phyloP scores from a whole-genome alignment of 345 rosid species.

The Fremontodendron californicum region DNA sequence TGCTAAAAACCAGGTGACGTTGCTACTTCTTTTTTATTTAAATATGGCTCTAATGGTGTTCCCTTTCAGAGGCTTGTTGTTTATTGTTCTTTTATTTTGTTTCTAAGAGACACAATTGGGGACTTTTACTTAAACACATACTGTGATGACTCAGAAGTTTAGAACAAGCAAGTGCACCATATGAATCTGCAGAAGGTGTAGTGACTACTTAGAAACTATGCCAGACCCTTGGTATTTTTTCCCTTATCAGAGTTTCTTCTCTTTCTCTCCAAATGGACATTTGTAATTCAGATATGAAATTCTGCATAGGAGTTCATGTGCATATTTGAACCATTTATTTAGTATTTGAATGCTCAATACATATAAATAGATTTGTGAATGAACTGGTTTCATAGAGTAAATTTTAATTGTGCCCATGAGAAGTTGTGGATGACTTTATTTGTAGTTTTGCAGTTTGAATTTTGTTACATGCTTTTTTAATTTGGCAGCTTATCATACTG shows the following conservation, averaged over 20 bases:
- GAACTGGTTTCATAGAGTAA: slow-evolving; percentile 1
- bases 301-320: background rate
- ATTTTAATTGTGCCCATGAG: background rate
- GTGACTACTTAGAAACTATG: background rate
- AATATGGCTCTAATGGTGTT: background rate
- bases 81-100: background rate
- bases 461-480: background rate
- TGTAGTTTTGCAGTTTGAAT: background rate
- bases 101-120: background rate
- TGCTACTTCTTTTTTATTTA: background rate
- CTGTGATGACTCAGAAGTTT: background rate
- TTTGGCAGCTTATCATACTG: background rate
- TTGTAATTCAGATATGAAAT: background rate
- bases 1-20: background rate
- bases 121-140: background rate
- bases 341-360: background rate
- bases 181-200: background rate
- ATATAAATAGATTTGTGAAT: background rate
- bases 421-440: background rate
- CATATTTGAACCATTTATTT: background rate
- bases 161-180: background rate
- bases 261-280: background rate
- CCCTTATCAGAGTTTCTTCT: background rate
- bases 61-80: background rate
- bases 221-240: background rate